A percentile compares a stretch with the other conserved stretches of the same genome.
Conservation (phyloP, 1,284 basidiomycete genomes). For the Ganoderma sp. region DNA sequence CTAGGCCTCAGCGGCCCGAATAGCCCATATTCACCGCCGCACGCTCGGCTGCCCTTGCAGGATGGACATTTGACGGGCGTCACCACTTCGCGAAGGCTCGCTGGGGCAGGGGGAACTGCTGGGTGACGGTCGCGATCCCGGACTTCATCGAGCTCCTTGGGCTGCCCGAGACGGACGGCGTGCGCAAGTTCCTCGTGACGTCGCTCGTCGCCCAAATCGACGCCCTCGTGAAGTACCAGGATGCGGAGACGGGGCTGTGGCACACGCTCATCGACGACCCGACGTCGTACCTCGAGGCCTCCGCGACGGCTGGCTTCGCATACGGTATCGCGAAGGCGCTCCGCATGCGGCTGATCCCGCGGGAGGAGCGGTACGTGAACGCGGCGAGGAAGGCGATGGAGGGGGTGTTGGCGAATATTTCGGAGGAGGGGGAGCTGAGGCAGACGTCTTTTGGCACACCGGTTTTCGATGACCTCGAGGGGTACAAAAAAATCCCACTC, state of each 20-base stretch:
- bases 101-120: slow-evolving; percentile 72
- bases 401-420: slow-evolving; percentile 60
- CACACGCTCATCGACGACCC: slow-evolving; percentile 67
- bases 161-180: slow-evolving; percentile 49
- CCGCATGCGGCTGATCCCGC: slow-evolving; percentile 54
- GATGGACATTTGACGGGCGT: slow-evolving; percentile 58
- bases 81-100: slow-evolving; percentile 60
- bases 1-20: slow-evolving; percentile 7
- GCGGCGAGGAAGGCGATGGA: slow-evolving; percentile 56
- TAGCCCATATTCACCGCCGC: neutral
- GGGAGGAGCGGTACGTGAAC: slow-evolving; percentile 50
- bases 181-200: slow-evolving; percentile 53
- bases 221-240: slow-evolving; percentile 57
- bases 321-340: slow-evolving; percentile 65
- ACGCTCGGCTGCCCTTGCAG: slow-evolving; percentile 32
- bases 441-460: slow-evolving; percentile 66
- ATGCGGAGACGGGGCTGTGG: slow-evolving; percentile 59
- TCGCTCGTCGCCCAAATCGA: slow-evolving; percentile 60
- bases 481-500: slow-evolving; percentile 60
- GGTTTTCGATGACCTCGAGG: slow-evolving; percentile 59
- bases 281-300: slow-evolving; percentile 63
- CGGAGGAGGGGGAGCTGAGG: slow-evolving; percentile 57
- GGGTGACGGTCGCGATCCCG: slow-evolving; percentile 68
- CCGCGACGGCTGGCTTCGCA: slow-evolving; percentile 66
- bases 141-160: slow-evolving; percentile 63